These are phyloP conservation scores for Aspergillus eucalypticola DNA, from an alignment of 2,329 filamentous ascomycete species.

Conservation along the genomic window DNA sequence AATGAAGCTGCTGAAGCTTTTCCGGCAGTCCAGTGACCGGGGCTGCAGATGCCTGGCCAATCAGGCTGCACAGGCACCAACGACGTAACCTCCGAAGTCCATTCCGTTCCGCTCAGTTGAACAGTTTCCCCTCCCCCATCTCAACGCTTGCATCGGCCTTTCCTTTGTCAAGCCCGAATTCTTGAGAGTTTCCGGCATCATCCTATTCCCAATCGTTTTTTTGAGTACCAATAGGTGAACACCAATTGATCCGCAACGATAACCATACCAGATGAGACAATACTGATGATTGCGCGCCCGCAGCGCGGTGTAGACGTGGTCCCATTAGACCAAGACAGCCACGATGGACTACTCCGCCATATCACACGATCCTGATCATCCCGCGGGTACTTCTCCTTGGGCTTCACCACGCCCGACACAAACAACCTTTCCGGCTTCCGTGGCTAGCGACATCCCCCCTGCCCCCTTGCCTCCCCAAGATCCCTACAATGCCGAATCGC, in stretches of 20 bases:
- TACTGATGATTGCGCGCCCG: slow-evolving; percentile 16
- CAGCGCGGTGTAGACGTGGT: slow-evolving; percentile 24
- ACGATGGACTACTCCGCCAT: slow-evolving; percentile 67
- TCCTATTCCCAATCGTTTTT: slow-evolving; percentile 6
- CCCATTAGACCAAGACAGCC: slow-evolving; percentile 15
- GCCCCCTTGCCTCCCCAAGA: slow-evolving; percentile 43
- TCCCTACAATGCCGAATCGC: slow-evolving; percentile 29
- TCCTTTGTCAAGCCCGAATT: slow-evolving; percentile 2
- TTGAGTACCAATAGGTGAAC: slow-evolving; percentile 21
- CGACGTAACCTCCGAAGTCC: slow-evolving; percentile 23
- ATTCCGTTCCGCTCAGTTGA: slow-evolving; percentile 3
- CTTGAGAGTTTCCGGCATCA: neutral
- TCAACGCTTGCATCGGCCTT: slow-evolving; percentile 1
- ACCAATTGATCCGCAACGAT: neutral
- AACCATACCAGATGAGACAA: neutral
- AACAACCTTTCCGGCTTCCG: slow-evolving; percentile 38
- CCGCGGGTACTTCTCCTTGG: slow-evolving; percentile 64
- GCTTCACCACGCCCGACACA: slow-evolving; percentile 57
- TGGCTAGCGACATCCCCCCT: slow-evolving; percentile 41
- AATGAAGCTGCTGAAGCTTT: slow-evolving; percentile 11
- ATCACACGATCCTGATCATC: slow-evolving; percentile 59
- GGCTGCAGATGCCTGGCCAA: slow-evolving; percentile 21
- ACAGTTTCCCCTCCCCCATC: slow-evolving; percentile 3
- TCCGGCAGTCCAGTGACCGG: slow-evolving; percentile 11
- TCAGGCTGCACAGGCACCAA: slow-evolving; percentile 20